These are phyloP conservation scores for Septoria linicola DNA, from an alignment of 2,329 filamentous ascomycete species.

Conservation along the genomic window DNA sequence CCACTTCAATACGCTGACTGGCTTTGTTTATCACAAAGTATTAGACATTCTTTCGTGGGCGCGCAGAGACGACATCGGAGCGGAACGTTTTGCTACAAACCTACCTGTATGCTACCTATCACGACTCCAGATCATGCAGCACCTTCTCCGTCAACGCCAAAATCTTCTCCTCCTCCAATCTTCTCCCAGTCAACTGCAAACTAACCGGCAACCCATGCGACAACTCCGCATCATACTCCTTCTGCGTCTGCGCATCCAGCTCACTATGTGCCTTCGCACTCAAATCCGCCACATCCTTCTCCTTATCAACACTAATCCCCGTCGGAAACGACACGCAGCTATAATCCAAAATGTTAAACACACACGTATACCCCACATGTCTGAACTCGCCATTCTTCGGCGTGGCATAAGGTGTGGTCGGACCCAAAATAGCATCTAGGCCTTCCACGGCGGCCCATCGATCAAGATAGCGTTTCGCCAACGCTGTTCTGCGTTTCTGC, in stretches of 20 bases:
- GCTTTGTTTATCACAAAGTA: no score
- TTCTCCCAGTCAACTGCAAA: slow-evolving; percentile 36
- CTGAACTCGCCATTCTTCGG: slow-evolving; percentile 46
- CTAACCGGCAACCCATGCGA: slow-evolving; percentile 46
- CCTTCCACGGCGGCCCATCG: slow-evolving; percentile 44
- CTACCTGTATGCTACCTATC: no score
- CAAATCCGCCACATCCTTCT: slow-evolving; percentile 36
- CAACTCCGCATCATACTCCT: slow-evolving; percentile 36
- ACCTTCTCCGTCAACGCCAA: slow-evolving; percentile 35
- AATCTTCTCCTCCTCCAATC: slow-evolving; percentile 41
- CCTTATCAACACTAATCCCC: slow-evolving; percentile 42
- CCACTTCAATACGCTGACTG: no score
- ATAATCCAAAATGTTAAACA: slow-evolving; percentile 52
- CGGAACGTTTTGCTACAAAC: no score
- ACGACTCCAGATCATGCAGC: slow-evolving; percentile 23
- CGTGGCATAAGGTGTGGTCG: slow-evolving; percentile 47
- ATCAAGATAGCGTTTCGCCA: slow-evolving; percentile 45
- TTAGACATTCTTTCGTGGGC: no score
- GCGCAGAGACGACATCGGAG: no score
- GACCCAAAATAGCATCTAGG: slow-evolving; percentile 48
- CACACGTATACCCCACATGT: slow-evolving; percentile 45
- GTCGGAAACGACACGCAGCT: slow-evolving; percentile 47
- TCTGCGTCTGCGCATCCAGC: slow-evolving; percentile 41
- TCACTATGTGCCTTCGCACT: slow-evolving; percentile 38
- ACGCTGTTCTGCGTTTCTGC: slow-evolving; percentile 47